phyloP scores from a whole-genome alignment of 2,329 filamentous ascomycete species.

The Colletotrichum tropicale region DNA sequence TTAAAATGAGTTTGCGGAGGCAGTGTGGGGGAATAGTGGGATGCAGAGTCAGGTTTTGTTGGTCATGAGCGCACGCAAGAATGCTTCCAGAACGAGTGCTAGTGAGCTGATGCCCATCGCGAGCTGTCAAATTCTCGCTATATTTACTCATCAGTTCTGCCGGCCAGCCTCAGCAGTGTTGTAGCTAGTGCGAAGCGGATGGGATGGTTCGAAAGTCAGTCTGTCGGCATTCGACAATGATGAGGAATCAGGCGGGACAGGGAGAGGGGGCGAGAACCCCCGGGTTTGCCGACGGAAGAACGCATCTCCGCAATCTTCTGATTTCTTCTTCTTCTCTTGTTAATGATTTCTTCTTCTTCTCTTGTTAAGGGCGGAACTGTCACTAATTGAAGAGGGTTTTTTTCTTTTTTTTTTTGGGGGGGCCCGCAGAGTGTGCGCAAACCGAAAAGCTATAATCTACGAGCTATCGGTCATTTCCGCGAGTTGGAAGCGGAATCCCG shows the following conservation, averaged over 20 bases:
- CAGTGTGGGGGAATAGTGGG: conserved; percentile 1
- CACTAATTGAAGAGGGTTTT: fast-evolving
- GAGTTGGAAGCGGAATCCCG: not conserved
- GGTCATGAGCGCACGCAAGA: not conserved
- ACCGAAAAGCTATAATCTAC: not conserved
- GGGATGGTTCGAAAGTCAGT: not conserved
- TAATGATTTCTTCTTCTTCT: not conserved
- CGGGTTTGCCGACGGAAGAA: not conserved
- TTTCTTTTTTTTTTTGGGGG: too few species aligned
- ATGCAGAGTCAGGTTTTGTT: not conserved
- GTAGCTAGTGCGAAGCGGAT: not conserved
- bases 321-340: not conserved
- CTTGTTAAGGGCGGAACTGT: not conserved
- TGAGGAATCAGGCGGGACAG: not conserved
- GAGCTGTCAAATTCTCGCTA: not conserved
- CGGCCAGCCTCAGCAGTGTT: not conserved
- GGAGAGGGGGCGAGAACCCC: not conserved
- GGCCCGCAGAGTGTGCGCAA: not conserved
- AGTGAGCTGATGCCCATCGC: not conserved
- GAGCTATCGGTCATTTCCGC: not conserved
- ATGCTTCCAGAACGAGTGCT: not conserved
- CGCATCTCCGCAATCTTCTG: not conserved
- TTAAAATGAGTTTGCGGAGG: conserved; percentile 12
- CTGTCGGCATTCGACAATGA: not conserved
- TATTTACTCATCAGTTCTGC: not conserved